Evolutionary conservation across 805 yeast species (phyloP).

Genomic region (Metschnikowia kofuensis): DNA sequence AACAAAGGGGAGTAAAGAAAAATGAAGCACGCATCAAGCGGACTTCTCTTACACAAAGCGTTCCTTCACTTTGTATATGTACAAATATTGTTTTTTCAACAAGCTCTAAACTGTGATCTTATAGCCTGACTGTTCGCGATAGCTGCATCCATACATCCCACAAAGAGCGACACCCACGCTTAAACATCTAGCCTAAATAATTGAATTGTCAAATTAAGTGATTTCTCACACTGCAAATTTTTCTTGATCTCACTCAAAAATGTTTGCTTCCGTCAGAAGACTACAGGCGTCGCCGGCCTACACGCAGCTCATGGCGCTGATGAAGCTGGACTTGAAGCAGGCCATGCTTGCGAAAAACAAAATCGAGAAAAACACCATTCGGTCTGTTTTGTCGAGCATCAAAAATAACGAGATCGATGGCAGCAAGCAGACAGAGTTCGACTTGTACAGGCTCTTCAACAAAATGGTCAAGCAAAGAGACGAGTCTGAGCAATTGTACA

Average conservation of each 20-base stretch:
- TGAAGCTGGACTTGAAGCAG: conserved; percentile 23
- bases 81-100: no score
- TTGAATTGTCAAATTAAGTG: no score
- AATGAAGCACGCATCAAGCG: no score
- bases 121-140: background rate
- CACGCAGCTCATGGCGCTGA: conserved; percentile 19
- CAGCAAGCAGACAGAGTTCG: conserved; percentile 22
- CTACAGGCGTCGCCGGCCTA: conserved; percentile 35
- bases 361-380: conserved; percentile 40
- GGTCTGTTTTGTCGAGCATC: conserved; percentile 39
- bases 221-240: no score
- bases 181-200: no score
- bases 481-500: conserved; percentile 49
- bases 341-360: conserved; percentile 25
- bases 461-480: conserved; percentile 48
- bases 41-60: no score
- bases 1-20: no score
- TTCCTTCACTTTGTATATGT: no score
- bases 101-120: no score
- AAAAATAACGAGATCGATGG: conserved; percentile 38
- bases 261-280: conserved; percentile 24
- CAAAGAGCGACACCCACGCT: background rate
- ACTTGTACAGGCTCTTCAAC: conserved; percentile 16
- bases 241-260: background rate
- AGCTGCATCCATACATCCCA: background rate